These are phyloP conservation scores for Chytridium lagenaria DNA, from an alignment of 371 early-diverging fungal genomes.

Conservation along the genomic window DNA sequence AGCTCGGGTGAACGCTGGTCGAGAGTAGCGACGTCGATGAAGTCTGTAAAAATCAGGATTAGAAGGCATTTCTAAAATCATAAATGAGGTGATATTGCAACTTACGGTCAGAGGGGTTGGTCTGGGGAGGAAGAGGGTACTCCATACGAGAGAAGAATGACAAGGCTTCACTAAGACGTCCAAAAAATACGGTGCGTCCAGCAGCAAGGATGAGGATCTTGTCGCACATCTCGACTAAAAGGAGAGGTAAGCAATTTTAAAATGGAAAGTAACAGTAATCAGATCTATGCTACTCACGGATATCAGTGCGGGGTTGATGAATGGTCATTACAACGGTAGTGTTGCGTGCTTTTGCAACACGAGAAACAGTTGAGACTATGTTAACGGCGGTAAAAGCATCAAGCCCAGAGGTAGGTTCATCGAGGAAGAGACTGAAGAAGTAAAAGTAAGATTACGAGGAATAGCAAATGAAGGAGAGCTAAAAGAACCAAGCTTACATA, in stretches of 20 bases:
- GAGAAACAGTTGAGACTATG: slow-evolving; percentile 60
- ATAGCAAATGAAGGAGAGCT: not conserved
- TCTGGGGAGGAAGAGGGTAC: slow-evolving; percentile 61
- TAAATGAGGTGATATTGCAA: not conserved
- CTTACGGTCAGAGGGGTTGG: slow-evolving; percentile 72
- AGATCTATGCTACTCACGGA: slow-evolving; percentile 32
- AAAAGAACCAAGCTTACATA: slow-evolving; percentile 61
- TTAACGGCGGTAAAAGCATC: slow-evolving; percentile 89
- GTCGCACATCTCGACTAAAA: slow-evolving; percentile 57
- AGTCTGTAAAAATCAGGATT: slow-evolving; percentile 49
- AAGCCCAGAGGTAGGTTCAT: slow-evolving; percentile 72
- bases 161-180: slow-evolving; percentile 48
- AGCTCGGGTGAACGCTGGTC: slow-evolving; percentile 46
- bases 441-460: not conserved
- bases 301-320: slow-evolving; percentile 82
- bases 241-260: slow-evolving; percentile 14
- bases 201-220: slow-evolving; percentile 62
- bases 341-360: slow-evolving; percentile 57
- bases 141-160: slow-evolving; percentile 48
- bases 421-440: slow-evolving; percentile 71
- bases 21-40: slow-evolving; percentile 53
- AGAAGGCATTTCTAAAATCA: slow-evolving; percentile 32
- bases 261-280: not conserved
- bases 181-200: slow-evolving; percentile 57
- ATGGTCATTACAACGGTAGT: slow-evolving; percentile 81